phyloP scores from a whole-genome alignment of 768 basidiomycete species.

The Sarcomyxa edulis region DNA sequence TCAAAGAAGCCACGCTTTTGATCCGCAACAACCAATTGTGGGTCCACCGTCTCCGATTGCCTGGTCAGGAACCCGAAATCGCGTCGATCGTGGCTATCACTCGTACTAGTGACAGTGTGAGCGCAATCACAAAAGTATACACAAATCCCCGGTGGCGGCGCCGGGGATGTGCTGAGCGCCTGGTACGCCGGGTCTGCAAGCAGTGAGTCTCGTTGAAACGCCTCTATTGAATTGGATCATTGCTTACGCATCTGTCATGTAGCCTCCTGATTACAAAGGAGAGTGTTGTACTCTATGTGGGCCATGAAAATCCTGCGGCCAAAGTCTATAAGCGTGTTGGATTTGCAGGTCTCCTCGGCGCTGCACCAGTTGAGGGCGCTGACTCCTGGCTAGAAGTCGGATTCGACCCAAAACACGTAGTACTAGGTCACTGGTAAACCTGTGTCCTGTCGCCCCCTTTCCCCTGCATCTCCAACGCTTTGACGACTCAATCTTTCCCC shows the following conservation, averaged over 20 bases:
- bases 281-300: conserved; percentile 63
- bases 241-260: too few species aligned
- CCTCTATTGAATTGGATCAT: too few species aligned
- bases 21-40: conserved; percentile 47
- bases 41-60: conserved; percentile 47
- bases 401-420: conserved; percentile 29
- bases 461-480: too few species aligned
- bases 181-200: conserved; percentile 53
- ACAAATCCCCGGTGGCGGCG: conserved; percentile 50
- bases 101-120: conserved; percentile 48
- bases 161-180: conserved; percentile 53
- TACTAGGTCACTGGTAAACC: conserved; percentile 45
- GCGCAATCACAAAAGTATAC: conserved; percentile 69
- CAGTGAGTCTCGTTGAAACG: conserved; percentile 42
- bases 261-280: conserved; percentile 41
- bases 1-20: conserved; percentile 44
- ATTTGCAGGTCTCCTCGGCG: conserved; percentile 47
- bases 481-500: too few species aligned
- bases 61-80: conserved; percentile 26
- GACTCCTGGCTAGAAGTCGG: conserved; percentile 49
- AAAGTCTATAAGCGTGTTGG: conserved; percentile 62
- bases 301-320: conserved; percentile 42
- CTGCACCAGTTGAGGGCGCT: conserved; percentile 32
- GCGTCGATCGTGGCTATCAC: conserved; percentile 69
- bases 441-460: neutral